Base-by-base conservation (phyloP, 2,329 filamentous ascomycete species). In the Pseudogymnoascus sp. region DNA sequence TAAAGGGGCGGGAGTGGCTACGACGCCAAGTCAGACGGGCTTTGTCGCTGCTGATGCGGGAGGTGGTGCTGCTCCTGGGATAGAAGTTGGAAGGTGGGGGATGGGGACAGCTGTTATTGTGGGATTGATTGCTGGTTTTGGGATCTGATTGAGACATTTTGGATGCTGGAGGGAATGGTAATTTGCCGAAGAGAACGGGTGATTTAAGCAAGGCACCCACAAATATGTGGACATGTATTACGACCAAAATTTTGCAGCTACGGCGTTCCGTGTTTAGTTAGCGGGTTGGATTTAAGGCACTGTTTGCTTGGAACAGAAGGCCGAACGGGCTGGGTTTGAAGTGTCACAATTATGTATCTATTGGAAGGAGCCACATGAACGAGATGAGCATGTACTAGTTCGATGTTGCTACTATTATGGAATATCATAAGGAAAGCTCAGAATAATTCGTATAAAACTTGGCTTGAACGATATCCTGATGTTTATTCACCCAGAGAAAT, bases 121-220 rank as follows among this genome's bases (percentile, higher is more conserved):
- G 28, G 68, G 68, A 5, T 62, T 68, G 43, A 68, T 67, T 12
- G 61, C 68, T 62, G 64, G 62, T 9, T 64, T 66, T n/a, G 64
- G 66, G 60, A 64, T 70, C 34, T 54, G 65, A 59, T 39, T 32
- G 14, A 6, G 1, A 22, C 3, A 6, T 30, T 38, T 35, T 25
- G 18, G 58, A 18, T 50, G n/a, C 22, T 28, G 25, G 12, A 8
- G n/a, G 34, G n/a, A 8, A 28, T 60, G 37, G 22, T 50, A 30
- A 16, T 1, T 16, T 14, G 41, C 22, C 28, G 41, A 50, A 30
- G 22, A 25, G 28, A 54, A 32, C n/a, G 43, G n/a, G 12, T 54
- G 43, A 18, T 30, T 30, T 9, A 2, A 30, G 43, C 25, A n/a
- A 2, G 7, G 43, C 8, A 50, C 30, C 6, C 25, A 50, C 8